phyloP scores from a whole-genome alignment of 1,139 yeast genomes.

The Citeromyces hawaiiensis region DNA sequence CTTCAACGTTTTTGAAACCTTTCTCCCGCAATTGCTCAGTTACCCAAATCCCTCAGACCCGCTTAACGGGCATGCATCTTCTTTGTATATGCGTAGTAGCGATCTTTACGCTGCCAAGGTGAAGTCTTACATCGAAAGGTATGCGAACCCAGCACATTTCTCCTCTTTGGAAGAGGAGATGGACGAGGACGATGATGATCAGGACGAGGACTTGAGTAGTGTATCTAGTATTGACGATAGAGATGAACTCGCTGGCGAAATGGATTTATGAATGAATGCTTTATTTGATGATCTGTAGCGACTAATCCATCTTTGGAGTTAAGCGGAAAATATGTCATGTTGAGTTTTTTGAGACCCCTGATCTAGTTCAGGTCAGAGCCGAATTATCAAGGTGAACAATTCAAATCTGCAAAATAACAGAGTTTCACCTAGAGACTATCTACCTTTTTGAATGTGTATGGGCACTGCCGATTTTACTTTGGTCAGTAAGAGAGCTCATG shows the following conservation, averaged over 20 bases:
- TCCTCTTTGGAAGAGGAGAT: constrained; percentile 24
- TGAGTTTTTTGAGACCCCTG: too few species aligned
- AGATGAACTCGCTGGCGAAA: constrained; percentile 18
- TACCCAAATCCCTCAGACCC: constrained; percentile 96
- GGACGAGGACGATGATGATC: constrained; percentile 31
- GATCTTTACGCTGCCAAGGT: constrained; percentile 58
- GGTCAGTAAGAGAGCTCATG: too few species aligned
- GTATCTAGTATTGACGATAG: constrained; percentile 10
- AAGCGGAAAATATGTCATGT: too few species aligned
- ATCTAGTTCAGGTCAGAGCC: too few species aligned
- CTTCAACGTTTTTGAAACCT: constrained; percentile 82
- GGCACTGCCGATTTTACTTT: too few species aligned
- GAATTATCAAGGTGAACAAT: too few species aligned
- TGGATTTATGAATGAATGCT: constrained; percentile 9
- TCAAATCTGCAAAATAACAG: too few species aligned
- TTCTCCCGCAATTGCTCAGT: constrained; percentile 80
- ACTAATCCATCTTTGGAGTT: too few species aligned
- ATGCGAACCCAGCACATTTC: constrained; percentile 36
- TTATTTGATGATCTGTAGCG: too few species aligned
- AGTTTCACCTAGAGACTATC: too few species aligned
- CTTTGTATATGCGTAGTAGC: constrained; percentile 63
- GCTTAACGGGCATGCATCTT: constrained; percentile 82
- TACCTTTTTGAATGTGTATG: too few species aligned
- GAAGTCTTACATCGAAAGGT: constrained; percentile 56
- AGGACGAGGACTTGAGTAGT: constrained; percentile 27